Evolutionary conservation across 768 basidiomycete species (phyloP).

Genomic region (Suillus clintonianus): DNA sequence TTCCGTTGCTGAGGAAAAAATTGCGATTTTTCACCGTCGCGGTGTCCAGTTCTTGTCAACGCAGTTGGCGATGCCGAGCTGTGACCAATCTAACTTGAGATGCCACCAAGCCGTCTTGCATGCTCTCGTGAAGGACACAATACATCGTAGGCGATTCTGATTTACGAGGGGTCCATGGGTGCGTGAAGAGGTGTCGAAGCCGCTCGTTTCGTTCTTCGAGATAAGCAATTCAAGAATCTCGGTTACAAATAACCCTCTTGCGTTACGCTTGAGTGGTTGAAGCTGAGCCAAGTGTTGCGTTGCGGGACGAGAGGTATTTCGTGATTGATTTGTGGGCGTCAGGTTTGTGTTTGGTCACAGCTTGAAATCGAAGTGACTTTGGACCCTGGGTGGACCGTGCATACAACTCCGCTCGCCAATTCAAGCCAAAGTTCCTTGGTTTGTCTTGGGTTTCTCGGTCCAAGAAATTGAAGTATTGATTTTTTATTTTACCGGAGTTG

Average conservation of each 20-base stretch:
- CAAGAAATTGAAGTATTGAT: not conserved
- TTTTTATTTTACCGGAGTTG: not conserved
- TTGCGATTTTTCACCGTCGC: constrained; percentile 7
- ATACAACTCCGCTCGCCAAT: constrained; percentile 3
- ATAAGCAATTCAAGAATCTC: not conserved
- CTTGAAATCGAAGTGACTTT: not conserved
- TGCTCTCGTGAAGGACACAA: not conserved
- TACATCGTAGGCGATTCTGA: not conserved
- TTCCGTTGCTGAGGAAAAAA: not conserved
- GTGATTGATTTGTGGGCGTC: not conserved
- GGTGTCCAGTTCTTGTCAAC: not conserved
- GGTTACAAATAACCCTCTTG: not conserved
- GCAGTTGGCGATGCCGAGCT: not conserved
- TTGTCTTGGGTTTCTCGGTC: not conserved
- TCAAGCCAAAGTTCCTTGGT: not conserved
- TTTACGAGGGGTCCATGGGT: not conserved
- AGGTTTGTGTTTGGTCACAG: not conserved
- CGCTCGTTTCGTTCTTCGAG: not conserved
- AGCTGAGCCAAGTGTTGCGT: not conserved
- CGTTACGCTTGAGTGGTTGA: not conserved
- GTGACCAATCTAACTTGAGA: not conserved
- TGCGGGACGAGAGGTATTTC: not conserved
- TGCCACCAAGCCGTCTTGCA: not conserved
- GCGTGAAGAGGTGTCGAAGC: not conserved
- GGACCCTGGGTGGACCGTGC: constrained; percentile 1